Conservation (phyloP, 768 basidiomycete species). For the Thelephora aurantiotincta region DNA sequence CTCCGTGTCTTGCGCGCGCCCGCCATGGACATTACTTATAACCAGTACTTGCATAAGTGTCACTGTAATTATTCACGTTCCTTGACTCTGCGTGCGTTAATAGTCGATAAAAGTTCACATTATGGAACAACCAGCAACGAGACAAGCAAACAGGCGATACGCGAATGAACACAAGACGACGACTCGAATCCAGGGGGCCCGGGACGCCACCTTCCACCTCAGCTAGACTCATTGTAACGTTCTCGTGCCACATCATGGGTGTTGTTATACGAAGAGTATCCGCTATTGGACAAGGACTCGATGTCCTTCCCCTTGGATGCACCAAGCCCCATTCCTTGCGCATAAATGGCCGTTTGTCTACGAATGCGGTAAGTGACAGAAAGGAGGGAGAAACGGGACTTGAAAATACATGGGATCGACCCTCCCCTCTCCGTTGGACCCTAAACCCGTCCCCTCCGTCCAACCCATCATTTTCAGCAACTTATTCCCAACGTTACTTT, state of each 20-base stretch:
- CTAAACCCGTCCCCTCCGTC: constrained; percentile 82
- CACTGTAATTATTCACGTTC: too few species aligned
- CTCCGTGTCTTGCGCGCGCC: too few species aligned
- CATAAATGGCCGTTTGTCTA: constrained; percentile 77
- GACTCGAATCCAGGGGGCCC: too few species aligned
- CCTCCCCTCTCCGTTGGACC: constrained; percentile 68
- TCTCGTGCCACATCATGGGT: constrained; percentile 46
- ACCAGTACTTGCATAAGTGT: too few species aligned
- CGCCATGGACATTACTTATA: too few species aligned
- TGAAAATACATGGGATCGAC: constrained; percentile 74
- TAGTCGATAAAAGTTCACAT: too few species aligned
- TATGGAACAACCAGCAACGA: too few species aligned
- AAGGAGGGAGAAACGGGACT: background rate
- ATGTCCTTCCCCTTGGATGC: constrained; percentile 83
- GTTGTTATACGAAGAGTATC: constrained; percentile 57
- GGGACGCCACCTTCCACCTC: too few species aligned
- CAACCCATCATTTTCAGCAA: constrained; percentile 97
- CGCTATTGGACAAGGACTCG: constrained; percentile 47
- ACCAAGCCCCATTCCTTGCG: constrained; percentile 81
- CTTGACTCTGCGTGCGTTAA: too few species aligned
- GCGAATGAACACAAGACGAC: too few species aligned
- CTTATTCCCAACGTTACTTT: constrained; percentile 82
- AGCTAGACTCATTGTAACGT: too few species aligned
- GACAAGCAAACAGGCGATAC: too few species aligned
- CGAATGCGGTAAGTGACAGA: constrained; percentile 3